Conservation (phyloP, 257 asterid genomes). For the Eustoma russellianum region DNA sequence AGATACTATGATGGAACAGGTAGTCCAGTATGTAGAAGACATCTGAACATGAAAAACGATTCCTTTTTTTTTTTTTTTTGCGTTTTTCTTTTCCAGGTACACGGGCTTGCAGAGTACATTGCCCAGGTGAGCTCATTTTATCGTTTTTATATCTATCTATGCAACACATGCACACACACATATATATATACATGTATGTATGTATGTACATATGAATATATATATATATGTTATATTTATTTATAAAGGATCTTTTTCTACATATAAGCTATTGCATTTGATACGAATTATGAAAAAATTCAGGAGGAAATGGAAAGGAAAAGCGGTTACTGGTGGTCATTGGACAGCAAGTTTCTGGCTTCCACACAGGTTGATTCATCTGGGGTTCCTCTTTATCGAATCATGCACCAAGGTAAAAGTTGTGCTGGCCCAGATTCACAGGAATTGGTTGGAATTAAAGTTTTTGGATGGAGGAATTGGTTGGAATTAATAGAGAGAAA, state of each 20-base stretch:
- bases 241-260: neutral
- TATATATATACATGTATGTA: neutral
- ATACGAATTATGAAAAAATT: slow-evolving; percentile 15
- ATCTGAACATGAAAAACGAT: slow-evolving; percentile 1
- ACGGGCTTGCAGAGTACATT: slow-evolving; percentile 87
- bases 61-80: slow-evolving; percentile 20
- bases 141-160: neutral
- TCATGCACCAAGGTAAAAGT: slow-evolving; percentile 91
- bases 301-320: slow-evolving; percentile 98
- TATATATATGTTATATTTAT: too few species aligned
- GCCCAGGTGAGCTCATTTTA: slow-evolving; percentile 62
- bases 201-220: too few species aligned
- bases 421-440: slow-evolving; percentile 66
- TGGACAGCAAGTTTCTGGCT: slow-evolving; percentile 78
- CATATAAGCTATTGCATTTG: neutral
- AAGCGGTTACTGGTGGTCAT: slow-evolving; percentile 97
- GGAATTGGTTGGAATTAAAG: too few species aligned
- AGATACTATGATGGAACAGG: neutral
- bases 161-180: too few species aligned
- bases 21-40: neutral
- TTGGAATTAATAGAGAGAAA: too few species aligned
- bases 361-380: slow-evolving; percentile 76
- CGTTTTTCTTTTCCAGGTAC: slow-evolving; percentile 59
- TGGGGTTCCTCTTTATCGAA: slow-evolving; percentile 62
- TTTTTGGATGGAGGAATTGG: too few species aligned